Percentiles rank a stretch among this genome's conserved stretches.
These are phyloP conservation scores for Neonectria coccinea DNA, from an alignment of 2,329 filamentous ascomycete species.

Conservation along the genomic window DNA sequence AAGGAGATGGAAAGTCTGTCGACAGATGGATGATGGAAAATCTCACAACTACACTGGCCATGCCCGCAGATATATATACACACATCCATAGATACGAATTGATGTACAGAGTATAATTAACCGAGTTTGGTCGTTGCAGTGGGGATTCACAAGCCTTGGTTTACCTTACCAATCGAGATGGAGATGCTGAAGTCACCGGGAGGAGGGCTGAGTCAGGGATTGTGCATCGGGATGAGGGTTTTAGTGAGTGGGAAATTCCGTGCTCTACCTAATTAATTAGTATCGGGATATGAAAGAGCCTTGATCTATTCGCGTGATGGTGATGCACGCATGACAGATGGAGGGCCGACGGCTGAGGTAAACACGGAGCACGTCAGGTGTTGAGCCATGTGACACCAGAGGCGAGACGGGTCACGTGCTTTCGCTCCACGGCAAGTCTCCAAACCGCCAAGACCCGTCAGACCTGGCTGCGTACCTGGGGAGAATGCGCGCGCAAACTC, in stretches of 20 bases:
- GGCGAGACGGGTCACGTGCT: conserved; percentile 9
- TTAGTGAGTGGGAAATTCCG: no score
- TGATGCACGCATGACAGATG: no score
- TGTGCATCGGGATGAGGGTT: conserved; percentile 5
- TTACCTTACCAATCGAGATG: conserved; percentile 21
- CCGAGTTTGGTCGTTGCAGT: conserved; percentile 6
- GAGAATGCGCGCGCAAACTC: conserved; percentile 9
- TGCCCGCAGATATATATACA: not conserved
- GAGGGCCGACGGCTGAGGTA: no score
- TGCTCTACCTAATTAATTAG: no score
- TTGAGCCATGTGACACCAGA: not conserved
- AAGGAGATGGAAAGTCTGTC: no score
- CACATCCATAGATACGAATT: not conserved
- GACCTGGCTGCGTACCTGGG: conserved; percentile 1
- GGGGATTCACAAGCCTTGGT: conserved; percentile 1
- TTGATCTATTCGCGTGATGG: no score
- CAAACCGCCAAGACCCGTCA: not conserved
- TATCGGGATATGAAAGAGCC: no score
- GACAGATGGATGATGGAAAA: not conserved
- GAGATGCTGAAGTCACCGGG: conserved; percentile 20
- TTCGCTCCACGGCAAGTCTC: conserved; percentile 13
- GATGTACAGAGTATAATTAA: no score
- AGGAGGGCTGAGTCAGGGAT: conserved; percentile 20
- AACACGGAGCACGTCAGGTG: not conserved
- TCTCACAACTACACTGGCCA: conserved; percentile 51